Evolutionary conservation across 2,329 filamentous ascomycete genomes (phyloP).

Genomic region (Chalara sp.): DNA sequence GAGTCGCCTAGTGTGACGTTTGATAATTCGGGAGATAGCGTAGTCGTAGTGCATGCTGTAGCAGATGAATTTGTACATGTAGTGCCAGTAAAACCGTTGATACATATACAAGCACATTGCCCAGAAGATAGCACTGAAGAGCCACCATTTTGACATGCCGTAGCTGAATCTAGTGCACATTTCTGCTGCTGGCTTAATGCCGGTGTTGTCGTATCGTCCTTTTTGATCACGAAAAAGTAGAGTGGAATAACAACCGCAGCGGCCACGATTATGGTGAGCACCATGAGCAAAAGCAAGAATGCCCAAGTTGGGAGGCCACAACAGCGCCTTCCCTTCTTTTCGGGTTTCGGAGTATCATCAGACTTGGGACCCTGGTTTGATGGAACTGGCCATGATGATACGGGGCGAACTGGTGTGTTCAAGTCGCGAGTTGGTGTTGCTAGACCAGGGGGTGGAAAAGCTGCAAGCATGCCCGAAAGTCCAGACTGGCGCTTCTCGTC

Average conservation of each 20-base stretch:
- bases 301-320: constrained; percentile 81
- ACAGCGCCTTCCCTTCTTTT: constrained; percentile 50
- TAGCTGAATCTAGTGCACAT: constrained; percentile 58
- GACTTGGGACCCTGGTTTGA: constrained; percentile 11
- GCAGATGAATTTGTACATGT: constrained; percentile 47
- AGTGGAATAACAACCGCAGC: constrained; percentile 78
- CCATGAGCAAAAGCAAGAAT: constrained; percentile 58
- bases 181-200: constrained; percentile 9
- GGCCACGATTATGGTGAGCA: constrained; percentile 66
- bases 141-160: constrained; percentile 65
- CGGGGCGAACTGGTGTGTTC: constrained; percentile 29
- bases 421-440: constrained; percentile 31
- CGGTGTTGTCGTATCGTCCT: constrained; percentile 21
- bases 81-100: constrained; percentile 73
- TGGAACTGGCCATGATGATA: constrained; percentile 28
- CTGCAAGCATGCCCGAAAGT: constrained; percentile 56
- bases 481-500: constrained; percentile 22
- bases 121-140: constrained; percentile 62
- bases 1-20: constrained; percentile 78
- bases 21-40: constrained; percentile 31
- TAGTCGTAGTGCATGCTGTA: constrained; percentile 47
- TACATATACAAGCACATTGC: constrained; percentile 79
- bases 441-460: constrained; percentile 54
- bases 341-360: neutral
- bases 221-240: constrained; percentile 54